Percentiles rank a stretch among this genome's conserved stretches.
Conservation (phyloP, 1,139 yeast genomes). For the Yamadazyma membranifaciens region DNA sequence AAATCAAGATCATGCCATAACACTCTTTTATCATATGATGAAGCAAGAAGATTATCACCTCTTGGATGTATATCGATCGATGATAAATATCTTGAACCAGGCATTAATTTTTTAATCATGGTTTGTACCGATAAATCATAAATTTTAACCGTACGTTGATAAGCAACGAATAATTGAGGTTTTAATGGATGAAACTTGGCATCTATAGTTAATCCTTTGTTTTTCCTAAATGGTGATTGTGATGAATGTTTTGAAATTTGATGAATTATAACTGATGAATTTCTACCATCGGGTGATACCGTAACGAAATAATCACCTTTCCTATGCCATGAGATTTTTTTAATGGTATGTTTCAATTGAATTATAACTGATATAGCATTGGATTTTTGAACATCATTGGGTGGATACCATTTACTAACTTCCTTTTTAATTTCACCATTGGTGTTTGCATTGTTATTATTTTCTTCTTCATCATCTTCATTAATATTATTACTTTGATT, state of each 20-base stretch:
- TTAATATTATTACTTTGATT: constrained; percentile 41
- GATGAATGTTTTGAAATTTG: constrained; percentile 92
- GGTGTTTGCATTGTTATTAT: too few species aligned
- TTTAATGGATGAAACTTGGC: constrained; percentile 96
- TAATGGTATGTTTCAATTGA: constrained; percentile 70
- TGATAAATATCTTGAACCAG: constrained; percentile 96
- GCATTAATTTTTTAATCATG: constrained; percentile 77
- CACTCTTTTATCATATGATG: constrained; percentile 92
- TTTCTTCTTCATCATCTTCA: constrained; percentile 28
- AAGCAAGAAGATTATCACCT: constrained; percentile 91
- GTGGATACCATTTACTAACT: constrained; percentile 83
- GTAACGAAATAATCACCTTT: constrained; percentile 96
- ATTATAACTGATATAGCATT: constrained; percentile 72
- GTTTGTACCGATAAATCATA: constrained; percentile 89
- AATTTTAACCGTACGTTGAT: constrained; percentile 87
- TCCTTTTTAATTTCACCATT: constrained; percentile 48
- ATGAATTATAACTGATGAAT: constrained; percentile 88
- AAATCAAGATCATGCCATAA: constrained; percentile 97
- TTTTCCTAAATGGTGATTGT: constrained; percentile 94
- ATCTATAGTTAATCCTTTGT: constrained; percentile 92
- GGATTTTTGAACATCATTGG: constrained; percentile 58
- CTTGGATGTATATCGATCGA: constrained; percentile 92
- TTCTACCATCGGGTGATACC: constrained; percentile 86
- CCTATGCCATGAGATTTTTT: constrained; percentile 92
- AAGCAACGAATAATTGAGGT: constrained; percentile 91